Evolutionary conservation across 2,329 filamentous ascomycete species (phyloP), one percentile per base, ranked within the genome.

Genomic region (Fusarium neocosmosporiellum): DNA sequence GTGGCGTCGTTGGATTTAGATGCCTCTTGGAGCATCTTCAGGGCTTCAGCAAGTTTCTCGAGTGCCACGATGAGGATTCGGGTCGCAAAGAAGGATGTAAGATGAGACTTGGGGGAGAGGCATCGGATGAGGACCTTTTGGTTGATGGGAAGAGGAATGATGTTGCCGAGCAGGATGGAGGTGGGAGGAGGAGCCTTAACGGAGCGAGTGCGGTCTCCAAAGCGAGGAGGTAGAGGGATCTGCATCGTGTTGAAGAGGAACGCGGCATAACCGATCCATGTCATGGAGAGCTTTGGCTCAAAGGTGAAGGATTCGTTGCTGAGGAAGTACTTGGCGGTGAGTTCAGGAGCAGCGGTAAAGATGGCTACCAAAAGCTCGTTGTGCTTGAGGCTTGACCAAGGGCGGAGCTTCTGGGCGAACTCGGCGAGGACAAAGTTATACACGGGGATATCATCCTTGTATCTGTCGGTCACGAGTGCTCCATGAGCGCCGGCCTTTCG

Each of bases 251-350:
- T 93, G 81, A 97, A 97, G 7, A 99, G 84, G 70, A 98, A 94
- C 0, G 95, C 91, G 0, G 95, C 94, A 79, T 97, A 98, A 46
- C 96, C 95, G 74, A 98, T 93, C 96, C 96, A 99, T 0, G 95
- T 96, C 50, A 95, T 92, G 4, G 95, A 96, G 7, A 97, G 87
- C 79, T 98, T 98, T 0, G 96, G 95, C 46, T 98, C 95, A 71
- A 97, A 94, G 0, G 92, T 90, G 77, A 98, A 96, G 62, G 92
- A 89, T 68, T 89, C 91, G 78, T 94, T 95, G 79, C 90, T 91
- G 48, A 91, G 86, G 78, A 98, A 98, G 80, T 97, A 99, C 77
- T 95, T 91, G 48, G 94, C 93, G 2, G 97, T 89, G 4, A 98
- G 87, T 81, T 98, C 96, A 1, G 97, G 96, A 0, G 93, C 94